Evolutionary conservation across 108 stramenopile genomes (phyloP).

Genomic region (Discostella pseudostelligera): DNA sequence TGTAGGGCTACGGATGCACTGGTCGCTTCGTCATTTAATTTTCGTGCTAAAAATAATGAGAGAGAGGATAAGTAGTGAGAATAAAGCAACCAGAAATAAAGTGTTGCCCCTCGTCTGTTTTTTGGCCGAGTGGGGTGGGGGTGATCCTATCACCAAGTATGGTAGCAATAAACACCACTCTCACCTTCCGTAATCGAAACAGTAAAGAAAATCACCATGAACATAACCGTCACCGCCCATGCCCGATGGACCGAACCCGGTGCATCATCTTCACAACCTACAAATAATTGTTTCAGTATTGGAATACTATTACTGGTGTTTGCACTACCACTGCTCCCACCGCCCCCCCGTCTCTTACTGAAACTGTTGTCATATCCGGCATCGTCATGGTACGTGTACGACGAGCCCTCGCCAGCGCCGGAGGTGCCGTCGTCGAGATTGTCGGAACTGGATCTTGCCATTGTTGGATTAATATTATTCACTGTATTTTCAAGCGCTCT

Average conservation of each 20-base stretch:
- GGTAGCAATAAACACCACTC: constrained; percentile 12
- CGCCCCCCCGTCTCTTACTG: background rate
- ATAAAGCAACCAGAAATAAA: too few relatives aligned
- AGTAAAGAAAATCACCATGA: constrained; percentile 64
- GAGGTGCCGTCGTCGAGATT: constrained; percentile 1
- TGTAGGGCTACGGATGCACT: constrained; percentile 59
- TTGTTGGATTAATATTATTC: background rate
- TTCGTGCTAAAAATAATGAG: constrained; percentile 43
- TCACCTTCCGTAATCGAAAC: constrained; percentile 74
- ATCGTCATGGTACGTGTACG: background rate
- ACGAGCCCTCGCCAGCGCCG: background rate
- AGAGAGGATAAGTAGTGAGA: too few relatives aligned
- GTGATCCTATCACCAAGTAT: background rate
- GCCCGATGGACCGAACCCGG: constrained; percentile 75
- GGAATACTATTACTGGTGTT: background rate
- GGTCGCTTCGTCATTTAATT: constrained; percentile 43
- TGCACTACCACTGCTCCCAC: background rate
- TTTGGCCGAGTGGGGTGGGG: too few relatives aligned
- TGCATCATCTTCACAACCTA: constrained; percentile 66
- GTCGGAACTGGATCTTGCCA: background rate
- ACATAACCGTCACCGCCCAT: constrained; percentile 75
- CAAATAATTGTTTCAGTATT: constrained; percentile 32
- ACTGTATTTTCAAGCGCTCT: too few relatives aligned
- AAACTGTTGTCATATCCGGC: background rate
- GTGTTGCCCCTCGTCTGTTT: too few relatives aligned